Base-by-base conservation (phyloP, 306 rosid genomes). In the Trifolium fragiferum region DNA sequence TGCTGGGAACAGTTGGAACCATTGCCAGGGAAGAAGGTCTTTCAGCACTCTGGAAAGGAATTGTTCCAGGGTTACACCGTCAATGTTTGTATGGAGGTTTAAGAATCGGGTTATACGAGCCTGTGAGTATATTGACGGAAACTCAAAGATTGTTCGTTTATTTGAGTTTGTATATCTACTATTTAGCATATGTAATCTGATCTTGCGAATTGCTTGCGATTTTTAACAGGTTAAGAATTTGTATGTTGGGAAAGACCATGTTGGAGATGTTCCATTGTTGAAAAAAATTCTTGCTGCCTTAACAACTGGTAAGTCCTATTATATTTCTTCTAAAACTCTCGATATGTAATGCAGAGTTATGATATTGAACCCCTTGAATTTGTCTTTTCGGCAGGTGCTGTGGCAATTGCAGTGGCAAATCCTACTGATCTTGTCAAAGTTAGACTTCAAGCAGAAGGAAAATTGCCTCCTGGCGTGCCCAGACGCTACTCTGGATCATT, bases 341-440 rank as follows among this genome's bases (percentile, higher is more conserved):
- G 46, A 74, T 41, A 51, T 41, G 44, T 19, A 38, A n/a, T 50
- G 79, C 32, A 51, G 70, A 70, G 25, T 21, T 55, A 11, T 35
- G 63, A 61, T 40, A 20, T 4, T 40, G 40, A 54, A 21, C 54
- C 40, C 1, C 32, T 19, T 23, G 19, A 68, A 11, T 58, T 79
- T 72, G 40, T 82, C 20, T 53, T 37, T 6, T 67, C 46, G 53
- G 82, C 73, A 94, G 98, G 98, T 78, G 98, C 97, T 66, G 55
- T 94, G 43, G 98, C 76, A 62, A 94, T 94, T 81, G 49, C 86
- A 0, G 60, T 94, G 23, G 98, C 98, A 63, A 94, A 94, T 88
- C 98, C 97, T 55, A 94, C 98, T 33, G 97, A 91, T 82, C 98
- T 94, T 69, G 97, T 91, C 60, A 94, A 94, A 77, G 96, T 94